Conservation (phyloP, 306 rosid genomes). For the Amphicarpaea edgeworthii region DNA sequence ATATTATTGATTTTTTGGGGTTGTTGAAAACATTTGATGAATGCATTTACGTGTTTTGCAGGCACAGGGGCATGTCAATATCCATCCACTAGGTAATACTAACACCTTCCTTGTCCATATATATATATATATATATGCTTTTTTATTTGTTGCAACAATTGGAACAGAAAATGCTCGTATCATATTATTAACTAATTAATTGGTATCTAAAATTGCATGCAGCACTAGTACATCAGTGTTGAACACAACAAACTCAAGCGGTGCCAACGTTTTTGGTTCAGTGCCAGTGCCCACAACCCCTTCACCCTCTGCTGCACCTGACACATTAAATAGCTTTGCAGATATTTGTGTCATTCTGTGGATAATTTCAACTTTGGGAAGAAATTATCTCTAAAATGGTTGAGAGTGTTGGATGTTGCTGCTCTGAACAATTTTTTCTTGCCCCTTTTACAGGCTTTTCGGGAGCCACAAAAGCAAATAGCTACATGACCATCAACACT, state of each 20-base stretch:
- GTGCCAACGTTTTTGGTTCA: conserved; percentile 87
- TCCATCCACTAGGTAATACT: conserved; percentile 78
- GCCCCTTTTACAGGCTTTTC: background rate
- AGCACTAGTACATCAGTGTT: conserved; percentile 81
- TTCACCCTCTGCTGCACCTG: conserved; percentile 53
- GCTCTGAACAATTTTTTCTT: conserved; percentile 18
- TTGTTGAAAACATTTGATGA: conserved; percentile 16
- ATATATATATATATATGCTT: background rate
- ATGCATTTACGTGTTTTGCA: conserved; percentile 42
- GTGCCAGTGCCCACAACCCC: conserved; percentile 75
- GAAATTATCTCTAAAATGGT: conserved; percentile 23
- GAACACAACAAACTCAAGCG: conserved; percentile 82
- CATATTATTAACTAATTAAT: background rate
- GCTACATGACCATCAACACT: background rate
- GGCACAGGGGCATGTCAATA: conserved; percentile 78
- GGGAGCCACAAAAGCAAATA: conserved; percentile 13
- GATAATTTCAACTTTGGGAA: conserved; percentile 46
- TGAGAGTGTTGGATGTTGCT: conserved; percentile 24
- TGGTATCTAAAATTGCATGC: conserved; percentile 58
- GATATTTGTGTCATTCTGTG: conserved; percentile 46
- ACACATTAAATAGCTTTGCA: conserved; percentile 36
- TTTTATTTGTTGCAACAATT: conserved; percentile 6
- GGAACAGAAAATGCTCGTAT: conserved; percentile 16
- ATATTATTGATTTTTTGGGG: background rate
- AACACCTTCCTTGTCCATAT: background rate